A percentile compares a stretch with the other conserved stretches of the same genome.
These are phyloP conservation scores for Ceratobasidium sp. DNA, from an alignment of 1,284 basidiomycete species.

Conservation along the genomic window DNA sequence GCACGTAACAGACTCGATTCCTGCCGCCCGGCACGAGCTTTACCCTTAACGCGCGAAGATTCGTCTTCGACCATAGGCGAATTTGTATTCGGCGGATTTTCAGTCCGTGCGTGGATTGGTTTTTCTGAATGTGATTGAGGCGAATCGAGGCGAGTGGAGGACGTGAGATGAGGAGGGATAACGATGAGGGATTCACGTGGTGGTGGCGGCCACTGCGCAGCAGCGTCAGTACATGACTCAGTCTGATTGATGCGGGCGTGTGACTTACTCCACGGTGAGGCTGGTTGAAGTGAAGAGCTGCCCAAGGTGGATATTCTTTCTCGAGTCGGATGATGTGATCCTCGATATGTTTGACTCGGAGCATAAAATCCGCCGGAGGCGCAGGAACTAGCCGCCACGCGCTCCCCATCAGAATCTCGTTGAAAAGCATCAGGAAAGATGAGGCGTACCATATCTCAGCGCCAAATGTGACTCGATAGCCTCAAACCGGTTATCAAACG, in stretches of 20 bases:
- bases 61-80: neutral
- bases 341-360: constrained; percentile 76
- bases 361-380: constrained; percentile 71
- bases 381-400: constrained; percentile 68
- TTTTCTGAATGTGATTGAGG: neutral
- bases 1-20: constrained; percentile 77
- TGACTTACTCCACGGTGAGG: constrained; percentile 77
- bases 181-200: constrained; percentile 66
- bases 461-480: constrained; percentile 78
- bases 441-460: constrained; percentile 73
- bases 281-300: constrained; percentile 84
- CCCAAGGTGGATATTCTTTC: constrained; percentile 85
- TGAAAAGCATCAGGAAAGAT: neutral
- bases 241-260: constrained; percentile 16
- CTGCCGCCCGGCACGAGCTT: constrained; percentile 54
- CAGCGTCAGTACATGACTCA: neutral
- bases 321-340: constrained; percentile 80
- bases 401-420: neutral
- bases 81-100: no score
- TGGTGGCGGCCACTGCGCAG: constrained; percentile 78
- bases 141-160: constrained; percentile 44
- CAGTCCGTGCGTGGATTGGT: neutral
- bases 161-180: constrained; percentile 69
- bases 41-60: constrained; percentile 32
- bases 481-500: constrained; percentile 66